phyloP scores from a whole-genome alignment of 495 filamentous ascomycete species.

The Daldinia childiae region DNA sequence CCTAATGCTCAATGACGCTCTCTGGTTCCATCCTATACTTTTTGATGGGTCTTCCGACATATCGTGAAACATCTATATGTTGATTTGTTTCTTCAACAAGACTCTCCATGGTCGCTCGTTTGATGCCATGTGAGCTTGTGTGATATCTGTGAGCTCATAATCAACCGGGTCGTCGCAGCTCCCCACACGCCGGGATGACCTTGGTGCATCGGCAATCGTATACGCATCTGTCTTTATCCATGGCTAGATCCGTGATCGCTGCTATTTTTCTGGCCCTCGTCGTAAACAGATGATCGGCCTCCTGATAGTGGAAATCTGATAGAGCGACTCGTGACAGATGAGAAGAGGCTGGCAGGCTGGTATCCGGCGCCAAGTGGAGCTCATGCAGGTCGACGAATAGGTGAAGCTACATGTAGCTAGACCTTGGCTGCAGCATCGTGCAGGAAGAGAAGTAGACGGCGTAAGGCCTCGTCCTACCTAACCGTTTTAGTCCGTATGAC shows the following conservation, averaged over 20 bases:
- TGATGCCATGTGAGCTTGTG: conserved; percentile 41
- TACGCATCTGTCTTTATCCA: conserved; percentile 42
- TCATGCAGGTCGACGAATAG: conserved; percentile 48
- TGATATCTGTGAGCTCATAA: conserved; percentile 43
- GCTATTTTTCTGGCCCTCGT: conserved; percentile 23
- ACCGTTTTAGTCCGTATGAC: conserved; percentile 43
- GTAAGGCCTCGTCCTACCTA: conserved; percentile 44
- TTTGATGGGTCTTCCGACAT: conserved; percentile 40
- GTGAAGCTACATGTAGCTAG: conserved; percentile 40
- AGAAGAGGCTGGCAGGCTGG: conserved; percentile 25
- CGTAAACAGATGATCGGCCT: conserved; percentile 36
- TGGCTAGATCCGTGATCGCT: conserved; percentile 43
- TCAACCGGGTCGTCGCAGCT: conserved; percentile 36
- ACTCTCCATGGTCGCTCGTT: conserved; percentile 28
- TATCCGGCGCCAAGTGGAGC: conserved; percentile 41
- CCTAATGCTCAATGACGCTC: conserved; percentile 39
- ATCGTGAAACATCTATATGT: conserved; percentile 43
- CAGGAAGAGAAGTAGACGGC: conserved; percentile 44
- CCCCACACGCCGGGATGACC: conserved; percentile 38
- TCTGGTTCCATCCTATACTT: conserved; percentile 33
- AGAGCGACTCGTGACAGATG: conserved; percentile 39
- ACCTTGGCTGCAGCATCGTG: conserved; percentile 48
- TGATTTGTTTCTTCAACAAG: conserved; percentile 39
- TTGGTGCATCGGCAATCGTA: conserved; percentile 39
- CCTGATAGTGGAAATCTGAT: conserved; percentile 42